A percentile compares a stretch with the other conserved stretches of the same genome.
Evolutionary conservation across 169 alveolate species (phyloP).

Genomic region (Plasmodium chabaudi): DNA sequence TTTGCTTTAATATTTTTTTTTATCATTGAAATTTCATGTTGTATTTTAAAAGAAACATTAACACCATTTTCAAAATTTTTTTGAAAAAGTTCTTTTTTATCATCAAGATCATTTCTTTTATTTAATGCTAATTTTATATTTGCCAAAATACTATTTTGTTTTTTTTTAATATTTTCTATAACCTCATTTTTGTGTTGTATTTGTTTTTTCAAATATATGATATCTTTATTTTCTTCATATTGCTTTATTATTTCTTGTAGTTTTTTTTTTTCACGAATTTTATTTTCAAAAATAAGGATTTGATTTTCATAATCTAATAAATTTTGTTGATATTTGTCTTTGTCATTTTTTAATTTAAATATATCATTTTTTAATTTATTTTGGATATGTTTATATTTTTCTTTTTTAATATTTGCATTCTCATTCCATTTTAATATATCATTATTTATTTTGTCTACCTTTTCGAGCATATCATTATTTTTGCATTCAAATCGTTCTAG

Average conservation of each 20-base stretch:
- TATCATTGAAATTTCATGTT: constrained; percentile 61
- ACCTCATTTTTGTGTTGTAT: constrained; percentile 33
- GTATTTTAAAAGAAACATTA: constrained; percentile 70
- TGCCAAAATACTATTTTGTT: constrained; percentile 49
- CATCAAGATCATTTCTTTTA: constrained; percentile 72
- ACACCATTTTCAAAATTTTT: constrained; percentile 68
- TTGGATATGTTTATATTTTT: constrained; percentile 33
- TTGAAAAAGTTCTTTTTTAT: constrained; percentile 60
- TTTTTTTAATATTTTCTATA: constrained; percentile 69
- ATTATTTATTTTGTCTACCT: constrained; percentile 38
- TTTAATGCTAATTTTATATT: constrained; percentile 69
- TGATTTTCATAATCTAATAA: constrained; percentile 60
- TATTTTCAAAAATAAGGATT: constrained; percentile 42
- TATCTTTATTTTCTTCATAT: constrained; percentile 68
- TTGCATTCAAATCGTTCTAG: constrained; percentile 59
- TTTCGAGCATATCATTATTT: constrained; percentile 42
- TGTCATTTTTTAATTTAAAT: constrained; percentile 25
- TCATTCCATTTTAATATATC: constrained; percentile 54
- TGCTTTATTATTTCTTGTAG: constrained; percentile 48
- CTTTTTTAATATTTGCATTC: constrained; percentile 32
- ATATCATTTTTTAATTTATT: constrained; percentile 44
- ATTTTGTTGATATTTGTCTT: constrained; percentile 68
- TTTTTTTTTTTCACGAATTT: constrained; percentile 44
- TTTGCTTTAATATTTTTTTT: constrained; percentile 38
- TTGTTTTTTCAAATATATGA: constrained; percentile 27